Evolutionary conservation across 2,329 filamentous ascomycete genomes (phyloP).

Genomic region (Arthrobotrys entomopaga): DNA sequence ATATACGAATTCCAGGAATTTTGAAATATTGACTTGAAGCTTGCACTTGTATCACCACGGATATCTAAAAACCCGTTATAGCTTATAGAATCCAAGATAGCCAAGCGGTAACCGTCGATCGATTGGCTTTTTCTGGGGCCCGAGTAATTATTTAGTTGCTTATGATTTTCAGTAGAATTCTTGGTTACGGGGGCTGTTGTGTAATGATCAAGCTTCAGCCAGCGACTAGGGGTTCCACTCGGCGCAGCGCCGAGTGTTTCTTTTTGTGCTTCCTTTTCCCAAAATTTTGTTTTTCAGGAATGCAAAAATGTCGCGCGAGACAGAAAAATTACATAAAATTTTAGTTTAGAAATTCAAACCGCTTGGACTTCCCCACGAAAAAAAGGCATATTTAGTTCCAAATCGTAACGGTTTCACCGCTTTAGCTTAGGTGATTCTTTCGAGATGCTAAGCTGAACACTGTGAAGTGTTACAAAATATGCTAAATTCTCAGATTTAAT

Average conservation of each 20-base stretch:
- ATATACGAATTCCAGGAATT: not conserved
- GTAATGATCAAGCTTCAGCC: conserved; percentile 44
- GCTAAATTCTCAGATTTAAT: too few relatives aligned
- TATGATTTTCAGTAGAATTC: not conserved
- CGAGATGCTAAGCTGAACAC: too few relatives aligned
- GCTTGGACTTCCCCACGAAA: conserved; percentile 22
- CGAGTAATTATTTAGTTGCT: not conserved
- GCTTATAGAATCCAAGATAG: not conserved
- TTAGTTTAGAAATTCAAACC: too few relatives aligned
- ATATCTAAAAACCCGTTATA: not conserved
- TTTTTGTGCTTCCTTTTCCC: not conserved
- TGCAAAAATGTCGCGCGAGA: conserved; percentile 17
- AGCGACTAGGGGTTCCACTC: conserved; percentile 25
- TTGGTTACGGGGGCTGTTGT: conserved; percentile 15
- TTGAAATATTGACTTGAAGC: too few relatives aligned
- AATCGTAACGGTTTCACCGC: too few relatives aligned
- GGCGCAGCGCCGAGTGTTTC: conserved; percentile 14
- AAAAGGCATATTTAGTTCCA: not conserved
- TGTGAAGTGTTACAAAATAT: too few relatives aligned
- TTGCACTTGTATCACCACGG: not conserved
- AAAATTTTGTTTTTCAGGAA: not conserved
- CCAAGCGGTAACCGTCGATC: conserved; percentile 44
- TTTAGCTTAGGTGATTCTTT: too few relatives aligned
- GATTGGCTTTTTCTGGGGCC: not conserved
- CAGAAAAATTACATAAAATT: conserved; percentile 13